Conservation (phyloP, 169 alveolate genomes). For the Plasmodium chabaudi region DNA sequence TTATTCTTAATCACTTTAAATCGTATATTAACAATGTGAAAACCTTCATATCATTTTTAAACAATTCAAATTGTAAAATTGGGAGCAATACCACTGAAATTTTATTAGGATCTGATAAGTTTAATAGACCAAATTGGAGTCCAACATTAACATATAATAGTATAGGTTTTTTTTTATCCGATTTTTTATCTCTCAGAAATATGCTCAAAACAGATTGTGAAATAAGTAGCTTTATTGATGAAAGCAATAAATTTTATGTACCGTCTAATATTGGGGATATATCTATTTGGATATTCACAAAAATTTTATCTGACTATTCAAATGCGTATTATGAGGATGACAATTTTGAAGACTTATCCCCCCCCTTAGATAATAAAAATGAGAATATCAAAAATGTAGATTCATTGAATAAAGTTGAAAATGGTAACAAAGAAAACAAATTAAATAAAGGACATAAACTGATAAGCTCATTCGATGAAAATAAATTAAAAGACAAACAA, state of each 20-base stretch:
- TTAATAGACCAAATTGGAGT: slow-evolving; percentile 40
- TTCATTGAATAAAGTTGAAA: not conserved
- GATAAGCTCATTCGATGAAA: not conserved
- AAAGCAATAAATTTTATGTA: slow-evolving; percentile 1
- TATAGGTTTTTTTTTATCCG: slow-evolving; percentile 67
- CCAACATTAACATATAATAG: slow-evolving; percentile 72
- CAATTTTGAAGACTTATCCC: not conserved
- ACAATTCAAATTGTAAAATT: slow-evolving; percentile 10
- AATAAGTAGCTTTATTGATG: slow-evolving; percentile 22
- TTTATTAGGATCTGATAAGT: not conserved
- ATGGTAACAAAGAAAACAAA: not conserved
- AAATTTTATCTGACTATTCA: slow-evolving; percentile 10
- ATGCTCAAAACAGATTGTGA: slow-evolving; percentile 42
- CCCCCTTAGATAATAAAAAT: slow-evolving; percentile 3
- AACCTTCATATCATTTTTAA: slow-evolving; percentile 50
- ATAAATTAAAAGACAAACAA: not conserved
- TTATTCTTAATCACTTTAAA: slow-evolving; percentile 71
- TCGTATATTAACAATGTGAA: slow-evolving; percentile 52
- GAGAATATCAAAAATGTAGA: not conserved
- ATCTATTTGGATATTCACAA: slow-evolving; percentile 64
- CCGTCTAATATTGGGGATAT: slow-evolving; percentile 17
- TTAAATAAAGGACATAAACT: not conserved
- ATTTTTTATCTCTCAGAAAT: slow-evolving; percentile 47
- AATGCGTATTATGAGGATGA: slow-evolving; percentile 5
- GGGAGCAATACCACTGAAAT: not conserved